Conservation (phyloP, 139 green algal genomes). For the Chlorella sp. region DNA sequence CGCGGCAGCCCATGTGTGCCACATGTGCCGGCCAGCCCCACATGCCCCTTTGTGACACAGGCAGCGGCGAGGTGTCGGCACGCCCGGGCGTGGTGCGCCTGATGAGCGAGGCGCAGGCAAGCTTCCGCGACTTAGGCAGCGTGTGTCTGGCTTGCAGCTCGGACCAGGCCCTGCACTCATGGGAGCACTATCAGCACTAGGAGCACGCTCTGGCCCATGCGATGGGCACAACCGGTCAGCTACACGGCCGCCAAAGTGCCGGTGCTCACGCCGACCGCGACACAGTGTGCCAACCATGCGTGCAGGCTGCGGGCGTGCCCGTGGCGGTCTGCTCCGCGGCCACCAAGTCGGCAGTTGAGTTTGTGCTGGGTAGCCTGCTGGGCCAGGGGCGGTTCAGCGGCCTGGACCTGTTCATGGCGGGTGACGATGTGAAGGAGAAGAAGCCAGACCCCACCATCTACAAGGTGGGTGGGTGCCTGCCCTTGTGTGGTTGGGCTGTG, state of each 20-base stretch:
- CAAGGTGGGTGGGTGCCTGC: slow-evolving; percentile 16
- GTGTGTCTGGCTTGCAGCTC: no score
- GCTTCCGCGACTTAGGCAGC: no score
- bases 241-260: no score
- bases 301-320: slow-evolving; percentile 56
- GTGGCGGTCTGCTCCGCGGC: slow-evolving; percentile 91
- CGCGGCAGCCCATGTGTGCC: no score
- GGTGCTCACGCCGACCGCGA: no score
- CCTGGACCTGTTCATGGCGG: slow-evolving; percentile 91
- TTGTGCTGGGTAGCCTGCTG: slow-evolving; percentile 81
- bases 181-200: no score
- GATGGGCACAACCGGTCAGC: no score
- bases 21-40: no score
- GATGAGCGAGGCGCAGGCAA: slow-evolving; percentile 82
- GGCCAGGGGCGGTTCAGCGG: slow-evolving; percentile 78
- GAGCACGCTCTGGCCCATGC: no score
- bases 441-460: slow-evolving; percentile 90
- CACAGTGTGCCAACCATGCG: no score
- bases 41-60: no score
- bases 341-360: slow-evolving; percentile 88
- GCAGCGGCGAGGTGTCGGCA: slow-evolving; percentile 64
- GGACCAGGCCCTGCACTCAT: no score
- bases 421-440: slow-evolving; percentile 75
- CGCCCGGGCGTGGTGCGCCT: slow-evolving; percentile 80
- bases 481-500: background rate